phyloP scores from a whole-genome alignment of 192 early-diverging fungal species.

The Coemansia asiatica region DNA sequence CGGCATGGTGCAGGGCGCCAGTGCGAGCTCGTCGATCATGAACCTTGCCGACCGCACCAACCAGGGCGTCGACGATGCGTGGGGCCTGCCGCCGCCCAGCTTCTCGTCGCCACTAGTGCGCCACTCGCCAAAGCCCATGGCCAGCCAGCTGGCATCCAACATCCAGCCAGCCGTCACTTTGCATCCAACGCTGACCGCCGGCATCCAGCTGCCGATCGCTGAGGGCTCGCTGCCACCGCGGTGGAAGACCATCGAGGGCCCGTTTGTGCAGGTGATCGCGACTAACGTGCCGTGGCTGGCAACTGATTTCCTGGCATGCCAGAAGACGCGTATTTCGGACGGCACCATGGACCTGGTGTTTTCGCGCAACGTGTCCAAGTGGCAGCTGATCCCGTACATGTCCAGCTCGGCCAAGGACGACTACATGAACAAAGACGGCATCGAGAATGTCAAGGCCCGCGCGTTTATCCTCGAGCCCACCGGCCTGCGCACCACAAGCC shows the following conservation, averaged over 20 bases:
- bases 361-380: constrained; percentile 44
- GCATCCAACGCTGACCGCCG: constrained; percentile 49
- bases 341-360: constrained; percentile 58
- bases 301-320: constrained; percentile 55
- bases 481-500: constrained; percentile 45
- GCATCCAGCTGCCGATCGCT: constrained; percentile 38
- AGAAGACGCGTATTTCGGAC: constrained; percentile 54
- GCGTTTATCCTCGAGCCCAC: constrained; percentile 65
- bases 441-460: constrained; percentile 50
- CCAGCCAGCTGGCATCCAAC: constrained; percentile 12
- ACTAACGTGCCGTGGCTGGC: constrained; percentile 66
- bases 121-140: constrained; percentile 35
- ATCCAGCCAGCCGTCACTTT: constrained; percentile 46
- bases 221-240: constrained; percentile 41
- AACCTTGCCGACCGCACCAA: constrained; percentile 31
- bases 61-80: constrained; percentile 44
- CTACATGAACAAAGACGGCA: constrained; percentile 50
- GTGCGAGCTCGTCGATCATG: constrained; percentile 18
- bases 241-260: constrained; percentile 58
- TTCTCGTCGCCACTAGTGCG: constrained; percentile 49
- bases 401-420: constrained; percentile 44
- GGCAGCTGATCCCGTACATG: constrained; percentile 49
- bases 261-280: constrained; percentile 57
- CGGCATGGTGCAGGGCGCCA: constrained; percentile 9
- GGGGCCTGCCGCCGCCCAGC: constrained; percentile 48